Evolutionary conservation across 805 yeast species (phyloP), one percentile per base, ranked within the genome.

Genomic region (Metschnikowia kofuensis): DNA sequence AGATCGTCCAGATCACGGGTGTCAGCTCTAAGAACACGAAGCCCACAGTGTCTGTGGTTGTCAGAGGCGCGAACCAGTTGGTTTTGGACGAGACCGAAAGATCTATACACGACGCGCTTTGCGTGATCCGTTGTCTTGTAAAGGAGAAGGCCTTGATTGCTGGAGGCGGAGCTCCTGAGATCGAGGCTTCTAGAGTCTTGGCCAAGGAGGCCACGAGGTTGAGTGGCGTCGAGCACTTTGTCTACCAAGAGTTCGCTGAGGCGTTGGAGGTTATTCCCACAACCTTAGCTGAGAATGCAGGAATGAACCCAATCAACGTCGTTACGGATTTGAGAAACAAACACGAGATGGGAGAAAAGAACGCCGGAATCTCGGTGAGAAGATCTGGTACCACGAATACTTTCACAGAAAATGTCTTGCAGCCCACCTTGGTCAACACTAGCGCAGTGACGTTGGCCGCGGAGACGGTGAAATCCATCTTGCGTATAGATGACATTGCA

Each of bases 131-230:
- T 66, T 87, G 96, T 70, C 75, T 89, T 48, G 96, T 90, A 28
- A 89, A 89, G 64, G 89, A 88, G 66, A 85, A 80, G 63, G 96
- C 91, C 1, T 74, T 87, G 64, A 90, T 94, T 71, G 97, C 98
- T 12, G 99, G 99, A 60, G 99, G 99, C 55, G 99, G 98, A 61
- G 98, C 99, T 6, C 96, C 98, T 40, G 97, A 90, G 70, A 83
- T 90, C 56, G 97, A 91, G 74, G 84, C 89, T 7, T 82, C 96
- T 10, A 81, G 92, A 54, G 79, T 80, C 12, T 71, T 90, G 56
- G 73, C 79, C 58, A 83, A 81, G 57, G 96, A 89, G 66, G 78
- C 95, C 30, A 77, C 83, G 55, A 72, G 80, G 45, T 75, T 86
- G 56, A 79, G 87, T 15, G 97, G 97, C 44, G 87, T 89, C 10